Base-by-base conservation (phyloP, 2,329 filamentous ascomycete species). In the Pseudocercospora ulei region DNA sequence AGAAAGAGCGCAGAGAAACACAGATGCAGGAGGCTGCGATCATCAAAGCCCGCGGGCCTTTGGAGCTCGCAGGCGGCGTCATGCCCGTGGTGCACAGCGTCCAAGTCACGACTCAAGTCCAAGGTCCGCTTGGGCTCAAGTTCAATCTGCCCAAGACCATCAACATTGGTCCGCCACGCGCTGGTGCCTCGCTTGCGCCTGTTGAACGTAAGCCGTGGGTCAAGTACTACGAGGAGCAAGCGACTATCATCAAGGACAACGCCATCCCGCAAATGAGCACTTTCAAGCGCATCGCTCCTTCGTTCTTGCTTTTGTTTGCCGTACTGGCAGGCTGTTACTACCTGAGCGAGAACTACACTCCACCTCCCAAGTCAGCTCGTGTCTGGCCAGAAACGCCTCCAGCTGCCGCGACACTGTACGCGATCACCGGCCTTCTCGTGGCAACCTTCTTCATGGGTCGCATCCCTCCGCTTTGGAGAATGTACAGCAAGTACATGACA, bases 401-500 rank as follows among this genome's bases (percentile, higher is more conserved):
- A 2, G 69, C 77, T 8, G 67, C 72, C 2, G 75, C 76, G 7
- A 84, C 82, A 2, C 65, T 84, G n/a, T 64, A 68, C 20, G 63
- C 66, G 4, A 60, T 88, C 26, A 67, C 84, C 28, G 65, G 62
- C n/a, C 42, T 70, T 33, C 85, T 86, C 57, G 41, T 70, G 4
- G 47, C 67, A 24, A 63, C 79, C 7, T 78, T 69, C 48, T 40
- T 69, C 14, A 62, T 68, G 17, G 85, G 80, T 78, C 71, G 70
- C 49, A 49, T 76, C 7, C 79, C 80, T 30, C 73, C 75, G 1
- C 52, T 76, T 18, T 88, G 80, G 78, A 61, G 64, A 7, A 35
- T 75, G 9, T 62, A 85, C 49, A 87, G 84, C 62, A 73, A 68
- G 46, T 80, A 80, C 63, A 76, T 83, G 62, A 65, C 81, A 25